Conservation (phyloP, 805 yeast species). For the Ogataea nonfermentans region DNA sequence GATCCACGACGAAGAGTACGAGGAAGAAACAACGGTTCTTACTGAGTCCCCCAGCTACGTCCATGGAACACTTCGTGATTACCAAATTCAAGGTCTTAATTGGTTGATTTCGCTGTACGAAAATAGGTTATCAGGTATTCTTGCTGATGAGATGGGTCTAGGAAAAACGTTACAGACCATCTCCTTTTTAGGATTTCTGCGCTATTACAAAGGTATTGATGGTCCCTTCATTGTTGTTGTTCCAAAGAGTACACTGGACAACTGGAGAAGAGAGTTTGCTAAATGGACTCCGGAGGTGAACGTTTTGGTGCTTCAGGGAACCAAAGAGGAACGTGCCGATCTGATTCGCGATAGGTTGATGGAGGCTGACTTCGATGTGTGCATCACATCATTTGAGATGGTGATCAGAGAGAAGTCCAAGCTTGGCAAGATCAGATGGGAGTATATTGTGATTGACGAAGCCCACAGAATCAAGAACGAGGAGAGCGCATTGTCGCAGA, state of each 20-base stretch:
- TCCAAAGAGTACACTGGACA: slow-evolving; percentile 93
- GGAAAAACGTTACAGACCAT: slow-evolving; percentile 96
- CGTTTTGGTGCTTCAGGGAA: slow-evolving; percentile 83
- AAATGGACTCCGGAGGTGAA: slow-evolving; percentile 96
- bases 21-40: slow-evolving; percentile 63
- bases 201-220: slow-evolving; percentile 71
- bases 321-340: slow-evolving; percentile 71
- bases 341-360: slow-evolving; percentile 59
- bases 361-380: slow-evolving; percentile 81
- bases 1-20: slow-evolving; percentile 74
- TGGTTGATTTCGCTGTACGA: slow-evolving; percentile 91
- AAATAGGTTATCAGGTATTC: slow-evolving; percentile 83
- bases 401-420: slow-evolving; percentile 83
- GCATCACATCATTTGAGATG: slow-evolving; percentile 90
- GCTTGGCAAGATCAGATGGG: slow-evolving; percentile 85
- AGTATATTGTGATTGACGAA: slow-evolving; percentile 90
- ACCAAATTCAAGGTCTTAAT: slow-evolving; percentile 92
- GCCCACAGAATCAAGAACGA: slow-evolving; percentile 97
- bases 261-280: slow-evolving; percentile 93
- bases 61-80: slow-evolving; percentile 78
- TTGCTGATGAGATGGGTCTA: slow-evolving; percentile 98
- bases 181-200: slow-evolving; percentile 82
- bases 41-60: slow-evolving; percentile 83
- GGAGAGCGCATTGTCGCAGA: slow-evolving; percentile 87
- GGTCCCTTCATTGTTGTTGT: slow-evolving; percentile 93